Base-by-base conservation (phyloP, 2,329 filamentous ascomycete species). In the Celoporthe dispersa region DNA sequence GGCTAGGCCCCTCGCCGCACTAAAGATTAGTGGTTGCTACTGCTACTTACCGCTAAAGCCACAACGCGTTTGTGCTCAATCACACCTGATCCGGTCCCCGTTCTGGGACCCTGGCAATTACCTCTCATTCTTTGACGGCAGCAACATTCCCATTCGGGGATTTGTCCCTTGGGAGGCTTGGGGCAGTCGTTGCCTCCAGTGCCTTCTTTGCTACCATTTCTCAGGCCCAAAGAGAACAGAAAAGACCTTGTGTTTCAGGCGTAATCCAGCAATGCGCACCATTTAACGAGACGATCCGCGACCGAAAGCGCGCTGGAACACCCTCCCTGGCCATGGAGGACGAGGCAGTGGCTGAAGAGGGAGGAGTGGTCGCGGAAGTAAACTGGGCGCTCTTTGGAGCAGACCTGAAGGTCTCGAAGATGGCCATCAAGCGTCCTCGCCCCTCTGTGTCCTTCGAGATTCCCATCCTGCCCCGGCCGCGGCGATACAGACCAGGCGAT, bases 401-500 rank as follows among this genome's bases (percentile, higher is more conserved):
- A 1, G 70, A 72, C 59, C 51, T 72, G 8, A 65, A 62, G 51
- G 57, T 53, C 7, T 64, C 66, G 1, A 70, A 25, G 25, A 60
- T 60, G 28, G 3, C n/a, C 6, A 66, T 66, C 28, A 37, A 60
- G 14, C 44, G 39, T 1, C 31, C 59, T 7, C 69, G 61, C 16
- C 62, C 70, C 12, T 31, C 11, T 6, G 3, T 72, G 1, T 39
- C 48, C 31, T 73, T 82, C 41, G 75, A 79, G 59, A 79, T 82
- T 44, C 74, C 75, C 35, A 67, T 81, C 44, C 75, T 74, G 57
- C 76, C 77, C 25, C 76, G 75, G 14, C 19, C 31, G 39, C 78
- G 77, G 0, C 76, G 72, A 19, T 87, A 88, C 74, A 76, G 79
- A 0, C 81, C 82, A 3, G 84, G 84, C 48, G 82, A 82, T 9